Conservation (phyloP, 2,329 filamentous ascomycete genomes). For the Aspergillus fumigatus region DNA sequence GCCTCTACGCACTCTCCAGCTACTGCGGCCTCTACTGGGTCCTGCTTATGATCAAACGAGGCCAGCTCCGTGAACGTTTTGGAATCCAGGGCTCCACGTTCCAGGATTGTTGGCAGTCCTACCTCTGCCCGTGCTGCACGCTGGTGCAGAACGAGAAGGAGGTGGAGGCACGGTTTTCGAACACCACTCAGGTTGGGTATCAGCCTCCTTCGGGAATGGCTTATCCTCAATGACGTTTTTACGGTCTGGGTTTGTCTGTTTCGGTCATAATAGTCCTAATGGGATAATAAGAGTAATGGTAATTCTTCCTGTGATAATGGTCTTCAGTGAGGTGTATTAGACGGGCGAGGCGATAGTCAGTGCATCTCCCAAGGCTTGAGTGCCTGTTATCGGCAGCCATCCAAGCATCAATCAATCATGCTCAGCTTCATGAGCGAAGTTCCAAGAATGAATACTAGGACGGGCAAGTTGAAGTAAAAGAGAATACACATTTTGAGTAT, state of each 20-base stretch:
- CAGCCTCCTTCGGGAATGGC: slow-evolving; percentile 22
- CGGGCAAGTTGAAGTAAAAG: slow-evolving; percentile 5
- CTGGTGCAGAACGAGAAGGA: slow-evolving; percentile 59
- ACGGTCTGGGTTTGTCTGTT: background rate
- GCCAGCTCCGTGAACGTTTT: slow-evolving; percentile 51
- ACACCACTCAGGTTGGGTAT: slow-evolving; percentile 16
- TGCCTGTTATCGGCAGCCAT: no score
- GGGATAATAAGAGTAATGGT: background rate
- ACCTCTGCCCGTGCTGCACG: slow-evolving; percentile 55
- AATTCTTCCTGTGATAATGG: background rate
- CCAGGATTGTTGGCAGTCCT: slow-evolving; percentile 51
- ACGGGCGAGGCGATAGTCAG: no score
- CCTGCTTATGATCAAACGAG: slow-evolving; percentile 51
- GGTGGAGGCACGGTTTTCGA: slow-evolving; percentile 23
- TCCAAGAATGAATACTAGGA: background rate
- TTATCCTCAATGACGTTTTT: slow-evolving; percentile 6
- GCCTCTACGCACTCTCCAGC: slow-evolving; percentile 27
- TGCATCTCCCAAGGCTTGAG: background rate
- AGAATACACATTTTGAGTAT: slow-evolving; percentile 27
- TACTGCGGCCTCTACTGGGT: slow-evolving; percentile 33
- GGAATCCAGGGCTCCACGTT: slow-evolving; percentile 48
- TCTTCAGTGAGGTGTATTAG: background rate
- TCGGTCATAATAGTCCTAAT: background rate
- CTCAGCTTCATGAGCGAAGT: background rate
- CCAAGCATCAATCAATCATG: no score